Percentiles rank a stretch among this genome's conserved stretches.
Conservation (phyloP, 2,329 filamentous ascomycete genomes). For the Neofusicoccum ribis region DNA sequence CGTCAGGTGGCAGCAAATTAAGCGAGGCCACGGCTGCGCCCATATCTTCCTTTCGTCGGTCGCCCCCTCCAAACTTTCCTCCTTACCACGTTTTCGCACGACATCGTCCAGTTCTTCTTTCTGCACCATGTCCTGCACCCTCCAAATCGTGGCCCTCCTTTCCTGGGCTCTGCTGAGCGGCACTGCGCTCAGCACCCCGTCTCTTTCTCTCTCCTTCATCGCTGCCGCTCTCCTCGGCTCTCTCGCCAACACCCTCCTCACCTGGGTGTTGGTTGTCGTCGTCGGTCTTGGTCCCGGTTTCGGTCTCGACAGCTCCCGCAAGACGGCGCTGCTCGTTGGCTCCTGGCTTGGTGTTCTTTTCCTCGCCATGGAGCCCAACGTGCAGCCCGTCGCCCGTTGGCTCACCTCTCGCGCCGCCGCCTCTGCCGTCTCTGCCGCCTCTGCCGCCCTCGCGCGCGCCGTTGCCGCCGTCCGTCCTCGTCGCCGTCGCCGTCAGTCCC, state of each 20-base stretch:
- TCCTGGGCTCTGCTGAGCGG: constrained; percentile 3
- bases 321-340: too few species aligned
- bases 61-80: background rate
- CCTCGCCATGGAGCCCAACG: background rate
- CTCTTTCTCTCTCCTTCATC: background rate
- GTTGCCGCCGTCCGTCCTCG: background rate
- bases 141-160: background rate
- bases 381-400: too few species aligned
- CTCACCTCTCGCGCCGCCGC: background rate
- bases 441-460: background rate
- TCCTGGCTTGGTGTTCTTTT: too few species aligned
- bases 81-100: background rate
- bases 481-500: background rate
- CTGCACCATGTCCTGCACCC: background rate
- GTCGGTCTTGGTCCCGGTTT: too few species aligned
- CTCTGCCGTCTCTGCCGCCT: background rate
- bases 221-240: background rate
- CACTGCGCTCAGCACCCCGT: constrained; percentile 1
- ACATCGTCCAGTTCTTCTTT: background rate
- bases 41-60: background rate
- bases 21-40: background rate
- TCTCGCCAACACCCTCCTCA: background rate
- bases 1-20: background rate
- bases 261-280: too few species aligned
- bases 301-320: too few species aligned